A percentile compares a stretch with the other conserved stretches of the same genome.
These are phyloP conservation scores for Aquilaria yunnanensis DNA, from an alignment of 345 rosid species.

Conservation along the genomic window DNA sequence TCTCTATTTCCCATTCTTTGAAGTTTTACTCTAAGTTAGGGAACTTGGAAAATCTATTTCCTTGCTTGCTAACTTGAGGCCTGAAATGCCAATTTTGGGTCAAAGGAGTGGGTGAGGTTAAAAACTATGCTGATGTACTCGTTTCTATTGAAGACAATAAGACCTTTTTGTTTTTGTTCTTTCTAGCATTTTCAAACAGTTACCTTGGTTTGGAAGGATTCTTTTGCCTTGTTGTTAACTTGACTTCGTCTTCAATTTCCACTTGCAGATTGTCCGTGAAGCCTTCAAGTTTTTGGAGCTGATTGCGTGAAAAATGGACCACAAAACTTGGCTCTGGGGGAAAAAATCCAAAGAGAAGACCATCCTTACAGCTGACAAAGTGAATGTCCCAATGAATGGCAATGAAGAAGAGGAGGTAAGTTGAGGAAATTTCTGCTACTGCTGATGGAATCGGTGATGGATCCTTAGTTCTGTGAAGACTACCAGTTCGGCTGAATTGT, in stretches of 20 bases:
- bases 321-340: constrained; percentile 81
- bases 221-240: constrained; percentile 2
- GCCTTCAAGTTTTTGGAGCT: background rate
- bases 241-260: constrained; percentile 6
- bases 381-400: constrained; percentile 27
- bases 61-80: constrained; percentile 7
- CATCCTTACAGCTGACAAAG: constrained; percentile 29
- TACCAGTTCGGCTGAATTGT: background rate
- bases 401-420: constrained; percentile 67
- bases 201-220: background rate
- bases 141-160: background rate
- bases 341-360: constrained; percentile 66
- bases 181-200: background rate
- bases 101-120: background rate
- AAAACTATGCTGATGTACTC: background rate
- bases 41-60: too few species aligned
- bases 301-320: constrained; percentile 48
- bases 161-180: background rate
- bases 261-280: constrained; percentile 16
- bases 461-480: background rate
- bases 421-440: background rate
- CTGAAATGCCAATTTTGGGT: constrained; percentile 2
- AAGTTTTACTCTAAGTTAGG: too few species aligned
- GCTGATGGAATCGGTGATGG: background rate
- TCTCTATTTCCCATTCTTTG: too few species aligned